phyloP scores from a whole-genome alignment of 441 rosid species.

The Syzygium malaccense region DNA sequence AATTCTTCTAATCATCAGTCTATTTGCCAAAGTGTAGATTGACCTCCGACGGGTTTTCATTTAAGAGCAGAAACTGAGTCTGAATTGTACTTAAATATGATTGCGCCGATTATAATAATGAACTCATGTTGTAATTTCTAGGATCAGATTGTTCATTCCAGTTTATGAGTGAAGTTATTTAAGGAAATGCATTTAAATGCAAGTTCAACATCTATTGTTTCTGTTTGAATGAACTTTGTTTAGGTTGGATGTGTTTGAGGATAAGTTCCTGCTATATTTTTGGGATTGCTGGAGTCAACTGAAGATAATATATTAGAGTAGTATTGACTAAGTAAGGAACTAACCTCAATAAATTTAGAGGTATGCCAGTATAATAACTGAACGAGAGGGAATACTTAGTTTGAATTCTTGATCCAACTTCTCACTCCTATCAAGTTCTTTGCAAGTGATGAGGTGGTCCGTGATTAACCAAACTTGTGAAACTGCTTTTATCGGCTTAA shows the following conservation, averaged over 20 bases:
- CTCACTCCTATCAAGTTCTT: too few relatives aligned
- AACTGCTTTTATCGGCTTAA: too few relatives aligned
- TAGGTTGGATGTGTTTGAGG: conserved; percentile 76
- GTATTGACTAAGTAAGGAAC: too few relatives aligned
- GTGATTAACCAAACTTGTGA: too few relatives aligned
- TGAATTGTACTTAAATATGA: background rate
- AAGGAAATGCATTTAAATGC: background rate
- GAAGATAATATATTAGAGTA: conserved; percentile 48
- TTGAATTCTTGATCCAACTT: too few relatives aligned
- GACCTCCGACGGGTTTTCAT: background rate
- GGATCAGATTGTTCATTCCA: background rate
- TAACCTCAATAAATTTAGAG: too few relatives aligned
- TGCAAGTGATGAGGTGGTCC: too few relatives aligned
- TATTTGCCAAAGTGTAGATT: background rate
- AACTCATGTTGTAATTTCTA: background rate
- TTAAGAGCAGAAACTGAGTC: background rate
- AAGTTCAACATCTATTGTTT: background rate
- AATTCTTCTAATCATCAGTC: background rate
- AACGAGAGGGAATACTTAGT: too few relatives aligned
- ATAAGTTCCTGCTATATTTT: conserved; percentile 68
- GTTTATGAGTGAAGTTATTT: background rate
- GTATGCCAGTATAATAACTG: too few relatives aligned
- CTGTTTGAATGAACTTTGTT: background rate
- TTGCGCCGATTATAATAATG: background rate
- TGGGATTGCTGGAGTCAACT: conserved; percentile 82